Base-by-base conservation (phyloP, 1,139 yeast genomes). In the Sugiyamaella novakii region DNA sequence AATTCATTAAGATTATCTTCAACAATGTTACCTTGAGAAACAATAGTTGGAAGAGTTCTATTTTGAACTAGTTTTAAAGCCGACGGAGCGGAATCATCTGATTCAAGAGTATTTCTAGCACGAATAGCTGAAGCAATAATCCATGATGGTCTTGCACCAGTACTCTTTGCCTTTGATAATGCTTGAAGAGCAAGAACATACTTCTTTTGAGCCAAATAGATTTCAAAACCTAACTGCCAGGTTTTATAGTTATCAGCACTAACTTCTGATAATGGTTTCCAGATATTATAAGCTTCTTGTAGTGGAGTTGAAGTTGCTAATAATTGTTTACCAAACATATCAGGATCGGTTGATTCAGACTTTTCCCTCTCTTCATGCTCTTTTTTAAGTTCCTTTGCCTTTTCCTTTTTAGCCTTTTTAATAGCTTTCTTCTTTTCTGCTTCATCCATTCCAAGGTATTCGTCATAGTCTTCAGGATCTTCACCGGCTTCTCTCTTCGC, bases 141-240 rank as follows among this genome's bases (percentile, higher is more conserved):
- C 65, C 66, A 62, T 12, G 61, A 54, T 6, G 49, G 50, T 3
- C 60, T 39, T 3, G 66, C 66, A 3, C 69, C 72, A 35, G 54
- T 51, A 21, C 47, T 45, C 53, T 59, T 60, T 37, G 69, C 71
- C 57, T 75, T 76, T 31, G 65, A 64, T 48, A 77, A 59, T 0
- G 78, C 70, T 35, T 70, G 71, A 3, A 74, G 59, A 15, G 80
- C 78, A 38, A 76, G 59, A 2, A 77, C 78, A 52, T 74, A 65
- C 62, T 78, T 77, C 39, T 73, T 70, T 46, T 68, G 68, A 17
- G 71, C 65, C 48, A 73, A 66, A 47, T 76, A 74, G 25, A 74
- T 62, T 41, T 71, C 72, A 57, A 72, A 76, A 7, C 72, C 77
- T n/a, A 76, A 60, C 41, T 70, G 64, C 65, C 70, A 69, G 14